Percentiles rank a stretch among this genome's conserved stretches.
phyloP scores from a whole-genome alignment of 2,329 filamentous ascomycete species.

The Fusarium begoniae region DNA sequence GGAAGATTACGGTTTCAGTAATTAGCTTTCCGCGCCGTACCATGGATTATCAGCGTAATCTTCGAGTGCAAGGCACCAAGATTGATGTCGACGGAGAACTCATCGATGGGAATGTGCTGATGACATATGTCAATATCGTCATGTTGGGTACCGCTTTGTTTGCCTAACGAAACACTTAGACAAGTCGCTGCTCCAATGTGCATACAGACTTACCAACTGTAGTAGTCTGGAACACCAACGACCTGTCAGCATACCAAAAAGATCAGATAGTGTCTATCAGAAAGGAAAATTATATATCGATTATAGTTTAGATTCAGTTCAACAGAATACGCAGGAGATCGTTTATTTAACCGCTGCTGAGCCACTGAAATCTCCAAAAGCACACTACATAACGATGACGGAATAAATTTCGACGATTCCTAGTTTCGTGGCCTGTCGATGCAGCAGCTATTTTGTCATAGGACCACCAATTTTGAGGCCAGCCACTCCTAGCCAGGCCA shows the following conservation, averaged over 20 bases:
- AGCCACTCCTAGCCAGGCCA: not conserved
- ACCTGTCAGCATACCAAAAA: accelerated
- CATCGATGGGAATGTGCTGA: not conserved
- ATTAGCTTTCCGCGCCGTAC: accelerated
- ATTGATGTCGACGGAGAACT: not conserved
- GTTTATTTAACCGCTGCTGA: accelerated
- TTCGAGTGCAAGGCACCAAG: not conserved
- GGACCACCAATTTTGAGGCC: not conserved
- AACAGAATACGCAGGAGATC: accelerated
- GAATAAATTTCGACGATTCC: not conserved
- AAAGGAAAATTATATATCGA: accelerated
- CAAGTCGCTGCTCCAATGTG: not conserved
- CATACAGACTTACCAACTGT: not conserved
- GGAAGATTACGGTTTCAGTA: accelerated
- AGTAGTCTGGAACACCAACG: accelerated
- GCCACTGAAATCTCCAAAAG: not conserved
- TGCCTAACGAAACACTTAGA: not conserved
- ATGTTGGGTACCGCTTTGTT: not conserved
- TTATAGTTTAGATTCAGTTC: not conserved
- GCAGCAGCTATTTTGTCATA: not conserved
- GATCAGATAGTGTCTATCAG: accelerated
- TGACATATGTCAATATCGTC: not conserved
- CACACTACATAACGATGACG: not conserved
- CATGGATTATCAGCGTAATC: not conserved
- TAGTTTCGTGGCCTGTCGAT: accelerated